These are phyloP conservation scores for Rhodomyrtus tomentosa DNA, from an alignment of 345 rosid genomes.

Conservation along the genomic window DNA sequence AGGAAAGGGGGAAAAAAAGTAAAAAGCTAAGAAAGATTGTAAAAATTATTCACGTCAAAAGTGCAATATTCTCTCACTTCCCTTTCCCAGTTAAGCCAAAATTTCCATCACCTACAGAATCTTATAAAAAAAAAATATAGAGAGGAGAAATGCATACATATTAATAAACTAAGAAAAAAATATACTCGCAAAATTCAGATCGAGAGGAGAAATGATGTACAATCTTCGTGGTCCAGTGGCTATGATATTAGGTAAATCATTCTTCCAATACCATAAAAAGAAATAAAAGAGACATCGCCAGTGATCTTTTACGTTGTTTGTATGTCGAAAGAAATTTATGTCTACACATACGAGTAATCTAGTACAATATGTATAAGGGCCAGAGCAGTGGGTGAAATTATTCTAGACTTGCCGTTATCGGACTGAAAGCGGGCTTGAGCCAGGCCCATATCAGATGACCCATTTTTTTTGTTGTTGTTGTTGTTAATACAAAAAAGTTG, in stretches of 20 bases:
- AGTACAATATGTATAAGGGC: not conserved
- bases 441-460: not conserved
- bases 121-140: not conserved
- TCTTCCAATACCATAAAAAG: not conserved
- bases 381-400: not conserved
- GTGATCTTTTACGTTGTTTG: not conserved
- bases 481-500: no score
- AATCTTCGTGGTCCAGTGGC: not conserved
- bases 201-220: not conserved
- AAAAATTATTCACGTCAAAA: no score
- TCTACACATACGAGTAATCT: not conserved
- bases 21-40: no score
- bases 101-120: conserved; percentile 35
- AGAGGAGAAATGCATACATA: not conserved
- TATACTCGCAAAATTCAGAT: not conserved
- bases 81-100: conserved; percentile 43
- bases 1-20: no score
- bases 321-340: not conserved
- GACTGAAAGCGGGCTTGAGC: not conserved
- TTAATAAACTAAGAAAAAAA: not conserved
- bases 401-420: not conserved
- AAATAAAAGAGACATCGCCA: not conserved
- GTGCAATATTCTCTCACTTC: conserved; percentile 32
- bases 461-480: no score
- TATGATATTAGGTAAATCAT: not conserved